Evolutionary conservation across 2,329 filamentous ascomycete species (phyloP).

Genomic region (Sporothrix inflata): DNA sequence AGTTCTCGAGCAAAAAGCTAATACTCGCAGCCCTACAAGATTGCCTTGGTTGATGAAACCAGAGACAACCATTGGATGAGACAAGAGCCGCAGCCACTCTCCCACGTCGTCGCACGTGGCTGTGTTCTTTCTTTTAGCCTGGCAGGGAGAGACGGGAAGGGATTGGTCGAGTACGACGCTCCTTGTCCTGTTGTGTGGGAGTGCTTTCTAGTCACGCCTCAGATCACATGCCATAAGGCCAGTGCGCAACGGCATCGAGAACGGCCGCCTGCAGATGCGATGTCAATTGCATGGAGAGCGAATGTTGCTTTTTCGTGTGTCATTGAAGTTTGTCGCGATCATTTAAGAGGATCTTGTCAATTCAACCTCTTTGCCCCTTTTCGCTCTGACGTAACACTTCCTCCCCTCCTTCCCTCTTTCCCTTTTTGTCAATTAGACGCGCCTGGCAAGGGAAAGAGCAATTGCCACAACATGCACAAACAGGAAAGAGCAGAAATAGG

Average conservation of each 20-base stretch:
- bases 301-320: not conserved
- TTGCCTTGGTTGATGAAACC: not conserved
- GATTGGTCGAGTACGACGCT: not conserved
- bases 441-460: not conserved
- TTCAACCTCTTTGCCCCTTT: not conserved
- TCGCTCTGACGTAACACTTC: too few relatives aligned
- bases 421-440: not conserved
- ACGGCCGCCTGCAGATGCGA: conserved; percentile 4
- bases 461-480: not conserved
- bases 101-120: not conserved
- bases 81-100: not conserved
- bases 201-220: not conserved
- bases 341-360: not conserved
- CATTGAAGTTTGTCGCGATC: not conserved
- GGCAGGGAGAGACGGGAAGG: not conserved
- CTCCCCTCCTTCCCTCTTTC: not conserved
- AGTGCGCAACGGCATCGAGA: not conserved
- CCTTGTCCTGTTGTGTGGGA: not conserved
- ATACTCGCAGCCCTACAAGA: not conserved
- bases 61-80: not conserved
- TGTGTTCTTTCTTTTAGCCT: not conserved
- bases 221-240: not conserved
- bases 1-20: not conserved
- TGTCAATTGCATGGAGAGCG: not conserved
- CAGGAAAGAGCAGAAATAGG: not conserved